A percentile compares a stretch with the other conserved stretches of the same genome.
These are phyloP conservation scores for Rhizopogon rudus DNA, from an alignment of 768 basidiomycete species.

Conservation along the genomic window DNA sequence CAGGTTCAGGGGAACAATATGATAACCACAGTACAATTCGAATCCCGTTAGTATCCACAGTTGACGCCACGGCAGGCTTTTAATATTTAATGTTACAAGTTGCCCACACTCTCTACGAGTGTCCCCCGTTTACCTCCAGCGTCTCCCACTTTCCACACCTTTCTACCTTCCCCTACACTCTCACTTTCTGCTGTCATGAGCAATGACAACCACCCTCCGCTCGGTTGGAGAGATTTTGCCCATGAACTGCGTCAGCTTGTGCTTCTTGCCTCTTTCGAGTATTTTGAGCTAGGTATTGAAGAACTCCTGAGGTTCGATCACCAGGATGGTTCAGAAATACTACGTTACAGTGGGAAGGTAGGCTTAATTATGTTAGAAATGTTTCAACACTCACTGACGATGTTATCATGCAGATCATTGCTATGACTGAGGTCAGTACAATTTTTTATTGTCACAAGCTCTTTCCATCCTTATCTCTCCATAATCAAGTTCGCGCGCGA, in stretches of 20 bases:
- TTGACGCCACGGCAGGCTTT: background rate
- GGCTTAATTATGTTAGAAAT: background rate
- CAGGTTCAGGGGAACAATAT: too few relatives aligned
- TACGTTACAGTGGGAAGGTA: constrained; percentile 25
- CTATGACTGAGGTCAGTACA: constrained; percentile 45
- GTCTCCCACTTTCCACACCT: constrained; percentile 7
- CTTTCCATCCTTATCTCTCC: background rate
- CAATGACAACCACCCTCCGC: constrained; percentile 8
- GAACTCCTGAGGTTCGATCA: constrained; percentile 17
- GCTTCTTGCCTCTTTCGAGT: constrained; percentile 24
- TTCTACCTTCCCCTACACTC: background rate
- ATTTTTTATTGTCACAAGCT: background rate
- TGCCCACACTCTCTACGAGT: too few relatives aligned
- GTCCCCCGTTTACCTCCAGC: background rate
- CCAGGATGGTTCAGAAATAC: constrained; percentile 8
- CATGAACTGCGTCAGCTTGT: constrained; percentile 25
- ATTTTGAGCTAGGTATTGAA: constrained; percentile 24
- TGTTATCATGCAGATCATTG: constrained; percentile 34
- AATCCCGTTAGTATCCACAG: too few relatives aligned
- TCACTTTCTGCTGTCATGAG: background rate
- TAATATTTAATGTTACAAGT: background rate
- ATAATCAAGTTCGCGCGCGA: constrained; percentile 38
- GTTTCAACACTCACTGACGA: constrained; percentile 5
- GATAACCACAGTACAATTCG: too few relatives aligned
- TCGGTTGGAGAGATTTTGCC: constrained; percentile 20